A percentile compares a stretch with the other conserved stretches of the same genome.
phyloP scores from a whole-genome alignment of 257 asterid species.

The Salvia miltiorrhiza region DNA sequence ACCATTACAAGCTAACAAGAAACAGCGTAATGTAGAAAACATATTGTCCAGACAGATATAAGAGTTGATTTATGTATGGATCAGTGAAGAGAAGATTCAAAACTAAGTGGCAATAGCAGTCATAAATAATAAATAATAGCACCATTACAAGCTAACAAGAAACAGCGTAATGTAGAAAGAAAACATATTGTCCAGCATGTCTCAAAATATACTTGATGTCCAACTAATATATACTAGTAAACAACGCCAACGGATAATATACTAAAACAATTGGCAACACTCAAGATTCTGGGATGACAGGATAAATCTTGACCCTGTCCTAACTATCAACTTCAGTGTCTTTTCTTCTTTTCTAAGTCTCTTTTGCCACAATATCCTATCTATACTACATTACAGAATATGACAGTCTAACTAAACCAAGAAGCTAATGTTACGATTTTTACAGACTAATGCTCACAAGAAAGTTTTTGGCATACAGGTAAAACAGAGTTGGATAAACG shows the following conservation, averaged over 20 bases:
- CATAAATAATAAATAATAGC: neutral
- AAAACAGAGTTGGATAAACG: neutral
- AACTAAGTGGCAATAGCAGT: neutral
- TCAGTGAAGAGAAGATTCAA: neutral
- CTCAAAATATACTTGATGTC: neutral
- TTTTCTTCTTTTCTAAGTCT: no score
- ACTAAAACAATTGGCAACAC: neutral
- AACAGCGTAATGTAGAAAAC: neutral
- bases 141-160: neutral
- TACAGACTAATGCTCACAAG: neutral
- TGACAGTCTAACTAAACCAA: no score
- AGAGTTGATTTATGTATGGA: no score
- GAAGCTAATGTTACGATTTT: no score
- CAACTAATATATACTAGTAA: no score
- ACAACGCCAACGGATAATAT: no score
- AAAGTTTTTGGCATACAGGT: neutral
- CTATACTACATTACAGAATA: no score
- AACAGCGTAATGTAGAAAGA: neutral
- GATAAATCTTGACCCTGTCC: neutral
- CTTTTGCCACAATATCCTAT: no score
- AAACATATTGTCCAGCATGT: neutral
- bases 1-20: neutral
- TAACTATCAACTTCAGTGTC: neutral
- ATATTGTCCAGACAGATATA: neutral
- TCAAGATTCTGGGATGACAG: neutral